A percentile compares a stretch with the other conserved stretches of the same genome.
Conservation (phyloP, 768 basidiomycete species). For the Scleroderma citrinum region DNA sequence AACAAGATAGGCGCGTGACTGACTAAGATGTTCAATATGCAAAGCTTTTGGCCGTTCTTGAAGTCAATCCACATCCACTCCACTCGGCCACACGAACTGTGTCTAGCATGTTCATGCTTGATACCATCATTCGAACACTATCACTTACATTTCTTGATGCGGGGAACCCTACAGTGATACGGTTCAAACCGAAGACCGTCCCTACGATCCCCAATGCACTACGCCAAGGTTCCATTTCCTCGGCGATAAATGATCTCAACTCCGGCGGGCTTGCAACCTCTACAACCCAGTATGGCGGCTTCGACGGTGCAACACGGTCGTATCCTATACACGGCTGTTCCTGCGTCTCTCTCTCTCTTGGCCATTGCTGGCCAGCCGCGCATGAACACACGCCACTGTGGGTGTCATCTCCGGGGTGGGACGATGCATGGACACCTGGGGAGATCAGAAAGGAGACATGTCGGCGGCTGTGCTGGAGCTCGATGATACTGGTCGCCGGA, state of each 20-base stretch:
- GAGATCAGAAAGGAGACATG: conserved; percentile 69
- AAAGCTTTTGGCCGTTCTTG: conserved; percentile 66
- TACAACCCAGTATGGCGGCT: background rate
- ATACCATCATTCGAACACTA: conserved; percentile 60
- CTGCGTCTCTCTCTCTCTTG: conserved; percentile 47
- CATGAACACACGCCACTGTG: conserved; percentile 55
- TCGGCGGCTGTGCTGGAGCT: conserved; percentile 69
- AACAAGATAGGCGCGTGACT: background rate
- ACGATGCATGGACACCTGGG: conserved; percentile 46
- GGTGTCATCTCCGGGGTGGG: conserved; percentile 62
- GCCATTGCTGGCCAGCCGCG: conserved; percentile 43
- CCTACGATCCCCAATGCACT: conserved; percentile 33
- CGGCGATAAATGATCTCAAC: background rate
- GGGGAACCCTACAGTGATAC: conserved; percentile 45
- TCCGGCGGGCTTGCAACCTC: conserved; percentile 1
- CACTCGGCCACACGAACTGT: conserved; percentile 48
- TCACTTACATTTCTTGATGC: conserved; percentile 55
- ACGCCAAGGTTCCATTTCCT: conserved; percentile 1
- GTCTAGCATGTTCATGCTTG: conserved; percentile 57
- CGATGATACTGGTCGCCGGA: conserved; percentile 56
- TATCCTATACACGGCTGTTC: conserved; percentile 33
- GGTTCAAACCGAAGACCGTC: conserved; percentile 45
- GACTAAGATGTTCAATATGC: background rate
- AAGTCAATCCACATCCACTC: conserved; percentile 62
- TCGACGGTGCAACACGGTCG: background rate